These are phyloP conservation scores for Epichloe sibirici DNA, from an alignment of 2,329 filamentous ascomycete genomes.

Conservation along the genomic window DNA sequence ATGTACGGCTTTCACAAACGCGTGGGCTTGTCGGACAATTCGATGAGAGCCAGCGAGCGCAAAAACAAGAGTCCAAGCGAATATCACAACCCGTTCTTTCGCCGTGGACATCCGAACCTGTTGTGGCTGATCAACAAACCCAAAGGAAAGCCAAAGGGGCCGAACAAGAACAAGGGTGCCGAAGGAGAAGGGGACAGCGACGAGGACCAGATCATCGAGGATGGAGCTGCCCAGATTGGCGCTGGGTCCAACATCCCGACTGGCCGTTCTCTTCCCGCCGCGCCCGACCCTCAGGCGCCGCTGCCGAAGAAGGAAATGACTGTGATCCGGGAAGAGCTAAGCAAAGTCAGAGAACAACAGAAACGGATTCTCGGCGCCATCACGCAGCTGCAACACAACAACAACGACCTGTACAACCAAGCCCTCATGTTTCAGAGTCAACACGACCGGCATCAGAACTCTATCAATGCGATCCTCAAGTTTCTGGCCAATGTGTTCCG, in stretches of 20 bases:
- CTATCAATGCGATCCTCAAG: slow-evolving; percentile 95
- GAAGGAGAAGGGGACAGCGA: slow-evolving; percentile 37
- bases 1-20: slow-evolving; percentile 99
- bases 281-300: slow-evolving; percentile 33
- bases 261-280: slow-evolving; percentile 23
- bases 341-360: slow-evolving; percentile 75
- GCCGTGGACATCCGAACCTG: slow-evolving; percentile 80
- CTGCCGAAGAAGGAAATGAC: slow-evolving; percentile 62
- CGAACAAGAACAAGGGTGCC: slow-evolving; percentile 34
- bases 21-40: slow-evolving; percentile 87
- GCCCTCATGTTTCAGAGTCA: slow-evolving; percentile 80
- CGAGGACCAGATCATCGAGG: slow-evolving; percentile 50
- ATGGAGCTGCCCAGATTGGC: slow-evolving; percentile 24
- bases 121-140: slow-evolving; percentile 96
- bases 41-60: slow-evolving; percentile 91
- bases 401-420: slow-evolving; percentile 78
- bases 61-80: slow-evolving; percentile 98
- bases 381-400: slow-evolving; percentile 67
- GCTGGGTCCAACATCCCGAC: slow-evolving; percentile 10
- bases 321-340: slow-evolving; percentile 66
- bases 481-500: slow-evolving; percentile 96
- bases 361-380: slow-evolving; percentile 76
- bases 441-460: slow-evolving; percentile 94
- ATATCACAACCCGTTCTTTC: slow-evolving; percentile 95
- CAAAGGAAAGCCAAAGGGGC: slow-evolving; percentile 52